Evolutionary conservation across 225 moss, liverwort and hornwort species (phyloP), one percentile per base, ranked within the genome.

Genomic region (Antitrichia curtipendula): DNA sequence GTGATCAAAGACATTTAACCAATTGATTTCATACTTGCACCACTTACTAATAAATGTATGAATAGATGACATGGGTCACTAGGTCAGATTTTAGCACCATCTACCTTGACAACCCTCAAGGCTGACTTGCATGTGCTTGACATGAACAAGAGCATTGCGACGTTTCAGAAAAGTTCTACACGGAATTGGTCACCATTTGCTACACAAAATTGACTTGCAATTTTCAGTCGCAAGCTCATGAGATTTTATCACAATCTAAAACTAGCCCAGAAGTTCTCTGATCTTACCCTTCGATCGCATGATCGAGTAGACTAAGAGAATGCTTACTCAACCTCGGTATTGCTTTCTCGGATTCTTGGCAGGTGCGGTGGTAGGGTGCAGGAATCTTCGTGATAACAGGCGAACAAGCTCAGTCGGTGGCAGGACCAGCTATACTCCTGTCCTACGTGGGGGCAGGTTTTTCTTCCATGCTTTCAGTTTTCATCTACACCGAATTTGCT

Each of bases 321-420:
- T 86, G 23, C 17, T n/a, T 32, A 4, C 54, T 24, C 64, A 52
- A 31, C 15, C 62, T 20, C 13, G 50, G 29, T 3, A 52, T 18
- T 24, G 27, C 38, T 22, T 75, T 31, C 52, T 76, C 53, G 41
- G 20, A 80, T 80, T 61, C 34, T 81, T 82, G 75, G 88, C 90
- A 78, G 76, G 76, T 54, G 53, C 76, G 15, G 76, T 76, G 36
- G 76, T 54, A n/a, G 54, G 93, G 94, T 72, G 93, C 91, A 61
- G 90, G 91, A 41, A 90, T 93, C 19, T 94, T 93, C 78, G 94
- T 93, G 24, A 80, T 94, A 74, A 85, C 88, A 40, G 85, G 82
- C 27, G 11, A 76, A 11, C 68, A 90, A 77, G 90, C 90, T 45
- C 60, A 43, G 25, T 64, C 59, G 16, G 70, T 58, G 76, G n/a